Base-by-base conservation (phyloP, 768 basidiomycete genomes). In the Mycena haematopus region DNA sequence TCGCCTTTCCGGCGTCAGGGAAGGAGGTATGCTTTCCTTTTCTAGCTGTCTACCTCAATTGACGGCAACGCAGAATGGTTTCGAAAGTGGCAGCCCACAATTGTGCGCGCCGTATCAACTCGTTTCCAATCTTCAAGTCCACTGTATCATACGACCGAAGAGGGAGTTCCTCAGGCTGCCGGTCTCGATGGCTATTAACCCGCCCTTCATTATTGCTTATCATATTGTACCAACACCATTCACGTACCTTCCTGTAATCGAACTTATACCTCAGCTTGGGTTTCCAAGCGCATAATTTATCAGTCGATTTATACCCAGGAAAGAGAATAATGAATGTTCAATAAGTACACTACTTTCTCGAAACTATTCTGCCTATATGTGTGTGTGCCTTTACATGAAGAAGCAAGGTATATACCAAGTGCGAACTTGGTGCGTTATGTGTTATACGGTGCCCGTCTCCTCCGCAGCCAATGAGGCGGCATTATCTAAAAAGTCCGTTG, bases 61-160 rank as follows among this genome's bases (percentile, higher is more conserved):
- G 31, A 59, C 33, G 27, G 13, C 2, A 17, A 21, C 25, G 15
- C 38, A 67, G 84, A 89, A 64, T 95, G 92, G 92, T 90, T 93
- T 72, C 82, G 80, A 71, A 78, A 78, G 56, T 94, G 93, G 91
- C 90, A 93, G 69, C 79, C 78, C 25, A 79, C 85, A 1, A 91
- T 95, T 56, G 78, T 77, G 45, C 80, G 84, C 24, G 86, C 85
- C 0, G 90, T 93, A 2, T 63, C 76, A 6, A 74, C 72, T 55
- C 76, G 78, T 21, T 76, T 82, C 65, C 79, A 78, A 52, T 82
- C 82, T 4, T 72, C 75, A 9, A 74, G 71, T 17, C 77, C 75
- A 1, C 70, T 76, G 19, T 72, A 72, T 44, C 69, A 56, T 44
- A 68, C 62, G 19, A 67, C 45, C 21, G 70, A 66, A 22, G 65